Evolutionary conservation across 768 basidiomycete genomes (phyloP), one percentile per base, ranked within the genome.

Genomic region (Boletus edulis): DNA sequence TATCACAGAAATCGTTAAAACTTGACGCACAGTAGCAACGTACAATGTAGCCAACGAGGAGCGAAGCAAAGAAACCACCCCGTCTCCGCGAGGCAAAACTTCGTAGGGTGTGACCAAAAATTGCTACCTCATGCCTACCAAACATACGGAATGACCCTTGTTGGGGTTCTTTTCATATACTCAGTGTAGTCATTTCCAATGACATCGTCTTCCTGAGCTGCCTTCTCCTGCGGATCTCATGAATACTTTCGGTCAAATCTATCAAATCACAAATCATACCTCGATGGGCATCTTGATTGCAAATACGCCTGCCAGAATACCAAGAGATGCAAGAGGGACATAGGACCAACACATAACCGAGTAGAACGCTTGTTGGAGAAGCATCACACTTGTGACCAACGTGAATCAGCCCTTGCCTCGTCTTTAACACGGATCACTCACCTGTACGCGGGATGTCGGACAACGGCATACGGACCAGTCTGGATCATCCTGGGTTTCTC

Each of bases 371-470:
- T 68, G 60, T 49, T 73, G 64, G 4, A 62, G 51, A 18, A 73
- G 57, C 53, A 66, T 57, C n/a, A 55, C 46, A 34, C 65, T 66
- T 47, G 48, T 24, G 15, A n/a, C 13, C 31, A 27, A 35, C 8
- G 2, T 5, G 5, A 29, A 35, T 67, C 40, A 59, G 35, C 11
- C 10, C 32, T 27, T 20, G 46, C 15, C 15, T 0, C 5, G 11
- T 40, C 14, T 8, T 52, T 32, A 8, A 44, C 7, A 29, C 2
- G 24, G 4, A 49, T 29, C 38, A 61, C 69, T 51, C 52, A 73
- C 72, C 61, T 64, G 52, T 75, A 75, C 13, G 54, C 50, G 3
- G 74, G 74, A 48, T 75, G 75, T 37, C 75, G 74, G 34, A 75
- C 67, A 29, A 72, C 45, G 9, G 67, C 54, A 51, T 76, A 75